These are phyloP conservation scores for Fragilaria crotonensis DNA, from an alignment of 108 stramenopile species.

Conservation along the genomic window DNA sequence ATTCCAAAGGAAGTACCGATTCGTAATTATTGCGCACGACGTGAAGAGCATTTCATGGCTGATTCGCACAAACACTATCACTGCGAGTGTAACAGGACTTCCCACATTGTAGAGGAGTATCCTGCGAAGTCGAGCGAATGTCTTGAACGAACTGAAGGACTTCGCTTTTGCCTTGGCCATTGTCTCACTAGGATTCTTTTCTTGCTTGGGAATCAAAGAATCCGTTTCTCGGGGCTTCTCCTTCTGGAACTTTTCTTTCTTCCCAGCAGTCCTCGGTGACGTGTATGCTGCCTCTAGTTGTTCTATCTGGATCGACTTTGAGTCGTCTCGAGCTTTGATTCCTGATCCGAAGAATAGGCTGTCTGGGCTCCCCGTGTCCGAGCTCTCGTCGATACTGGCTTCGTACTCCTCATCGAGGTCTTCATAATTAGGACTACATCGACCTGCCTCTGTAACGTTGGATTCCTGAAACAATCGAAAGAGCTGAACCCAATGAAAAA, in stretches of 20 bases:
- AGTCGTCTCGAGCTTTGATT: background rate
- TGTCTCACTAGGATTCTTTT: background rate
- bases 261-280: background rate
- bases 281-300: background rate
- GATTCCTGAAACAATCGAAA: background rate
- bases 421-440: background rate
- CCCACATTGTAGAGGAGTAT: constrained; percentile 33
- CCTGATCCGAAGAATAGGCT: background rate
- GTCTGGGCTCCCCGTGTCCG: background rate
- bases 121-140: too few relatives aligned
- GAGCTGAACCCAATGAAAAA: background rate
- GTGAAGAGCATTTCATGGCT: constrained; percentile 62
- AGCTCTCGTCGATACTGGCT: background rate
- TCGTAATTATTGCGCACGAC: constrained; percentile 55
- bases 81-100: constrained; percentile 52
- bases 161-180: background rate
- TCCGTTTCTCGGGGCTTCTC: background rate
- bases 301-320: background rate
- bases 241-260: background rate
- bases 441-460: background rate
- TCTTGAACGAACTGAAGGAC: constrained; percentile 1
- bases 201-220: background rate
- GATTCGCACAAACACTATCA: constrained; percentile 51
- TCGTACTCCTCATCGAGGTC: background rate
- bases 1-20: constrained; percentile 66